Evolutionary conservation across 768 basidiomycete species (phyloP).

Genomic region (Rhodocollybia butyracea): DNA sequence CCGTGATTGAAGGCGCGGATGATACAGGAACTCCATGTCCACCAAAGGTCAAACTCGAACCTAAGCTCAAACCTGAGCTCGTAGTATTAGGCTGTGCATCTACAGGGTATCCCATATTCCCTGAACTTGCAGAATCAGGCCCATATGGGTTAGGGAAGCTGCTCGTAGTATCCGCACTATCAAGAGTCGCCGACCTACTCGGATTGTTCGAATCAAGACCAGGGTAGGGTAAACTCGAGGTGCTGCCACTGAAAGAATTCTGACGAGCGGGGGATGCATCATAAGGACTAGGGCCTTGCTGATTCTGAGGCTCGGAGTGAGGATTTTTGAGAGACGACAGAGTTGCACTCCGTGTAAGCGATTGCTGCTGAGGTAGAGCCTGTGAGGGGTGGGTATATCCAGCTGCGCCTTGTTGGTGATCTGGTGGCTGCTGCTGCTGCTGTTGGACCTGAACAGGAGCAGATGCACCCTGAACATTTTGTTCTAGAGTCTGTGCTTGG

Average conservation of each 20-base stretch:
- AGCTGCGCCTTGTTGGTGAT: not conserved
- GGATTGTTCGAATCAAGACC: not conserved
- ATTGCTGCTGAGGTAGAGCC: not conserved
- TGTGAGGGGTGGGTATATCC: not conserved
- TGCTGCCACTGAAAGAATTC: not conserved
- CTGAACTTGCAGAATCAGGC: not conserved
- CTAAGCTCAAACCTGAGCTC: too few relatives aligned
- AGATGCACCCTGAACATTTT: not conserved
- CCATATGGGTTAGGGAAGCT: constrained; percentile 6
- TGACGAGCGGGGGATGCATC: not conserved
- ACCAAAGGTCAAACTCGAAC: too few relatives aligned
- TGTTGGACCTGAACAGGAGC: not conserved
- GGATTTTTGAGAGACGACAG: not conserved
- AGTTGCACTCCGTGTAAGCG: not conserved
- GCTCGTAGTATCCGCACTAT: not conserved
- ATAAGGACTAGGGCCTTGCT: not conserved
- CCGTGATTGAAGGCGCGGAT: too few relatives aligned
- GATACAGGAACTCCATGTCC: too few relatives aligned
- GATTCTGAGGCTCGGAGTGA: not conserved
- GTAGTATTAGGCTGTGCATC: not conserved
- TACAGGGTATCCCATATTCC: not conserved
- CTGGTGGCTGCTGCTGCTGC: not conserved
- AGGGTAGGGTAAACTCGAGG: constrained; percentile 1
- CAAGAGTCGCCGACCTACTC: not conserved
- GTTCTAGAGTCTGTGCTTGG: not conserved